These are phyloP conservation scores for Microthlaspi erraticum DNA, from an alignment of 345 rosid genomes.

Conservation along the genomic window DNA sequence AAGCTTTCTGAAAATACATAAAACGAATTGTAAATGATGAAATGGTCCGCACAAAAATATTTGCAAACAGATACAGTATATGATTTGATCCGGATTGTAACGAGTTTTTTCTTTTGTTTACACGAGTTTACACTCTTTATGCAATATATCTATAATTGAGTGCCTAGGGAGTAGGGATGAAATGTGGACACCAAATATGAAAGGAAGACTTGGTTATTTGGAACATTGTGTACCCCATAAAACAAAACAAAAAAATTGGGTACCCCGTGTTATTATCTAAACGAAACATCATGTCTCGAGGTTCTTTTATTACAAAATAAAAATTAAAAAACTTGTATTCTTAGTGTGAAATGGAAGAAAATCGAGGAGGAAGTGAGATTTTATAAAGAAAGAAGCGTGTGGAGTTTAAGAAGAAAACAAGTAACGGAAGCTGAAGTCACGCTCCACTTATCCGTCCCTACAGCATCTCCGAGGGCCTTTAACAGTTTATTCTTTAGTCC, in stretches of 20 bases:
- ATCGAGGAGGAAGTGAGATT: not conserved
- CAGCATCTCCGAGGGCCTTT: slow-evolving; percentile 31
- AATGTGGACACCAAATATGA: slow-evolving; percentile 37
- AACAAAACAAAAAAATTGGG: slow-evolving; percentile 8
- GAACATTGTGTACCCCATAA: slow-evolving; percentile 8
- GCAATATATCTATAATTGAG: no score
- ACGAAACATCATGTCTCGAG: slow-evolving; percentile 40
- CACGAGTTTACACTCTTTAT: no score
- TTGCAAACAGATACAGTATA: no score
- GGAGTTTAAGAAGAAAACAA: slow-evolving; percentile 33
- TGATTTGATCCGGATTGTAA: no score
- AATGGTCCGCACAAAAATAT: no score
- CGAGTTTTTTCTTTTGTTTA: no score
- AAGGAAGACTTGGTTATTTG: slow-evolving; percentile 32
- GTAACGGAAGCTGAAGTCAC: slow-evolving; percentile 37
- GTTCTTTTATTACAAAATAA: not conserved
- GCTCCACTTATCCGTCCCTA: slow-evolving; percentile 31
- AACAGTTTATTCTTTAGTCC: slow-evolving; percentile 35
- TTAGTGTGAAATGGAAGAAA: slow-evolving; percentile 34
- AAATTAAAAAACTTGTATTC: not conserved
- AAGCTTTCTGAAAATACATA: no score
- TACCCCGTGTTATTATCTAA: slow-evolving; percentile 22
- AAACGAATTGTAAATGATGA: no score
- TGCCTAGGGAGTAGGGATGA: slow-evolving; percentile 22
- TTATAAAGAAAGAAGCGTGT: not conserved